Conservation (phyloP, 2,329 filamentous ascomycete genomes). For the Trichoderma pleuroti region DNA sequence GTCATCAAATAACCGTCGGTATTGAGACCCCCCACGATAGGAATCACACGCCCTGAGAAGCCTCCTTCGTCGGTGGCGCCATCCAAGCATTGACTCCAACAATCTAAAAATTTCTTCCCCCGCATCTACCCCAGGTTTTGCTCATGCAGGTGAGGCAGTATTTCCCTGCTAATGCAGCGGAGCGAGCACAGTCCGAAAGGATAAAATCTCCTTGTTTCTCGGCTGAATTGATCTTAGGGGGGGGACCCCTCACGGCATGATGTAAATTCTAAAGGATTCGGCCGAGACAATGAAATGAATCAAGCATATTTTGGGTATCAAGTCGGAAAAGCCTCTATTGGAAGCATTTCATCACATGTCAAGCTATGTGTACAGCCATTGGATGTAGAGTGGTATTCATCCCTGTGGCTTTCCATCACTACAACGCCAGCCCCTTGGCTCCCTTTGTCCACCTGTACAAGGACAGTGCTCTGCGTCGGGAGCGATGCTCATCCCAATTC, state of each 20-base stretch:
- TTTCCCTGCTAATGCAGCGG: neutral
- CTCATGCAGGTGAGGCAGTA: neutral
- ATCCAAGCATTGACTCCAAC: neutral
- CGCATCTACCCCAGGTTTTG: neutral
- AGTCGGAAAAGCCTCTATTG: neutral
- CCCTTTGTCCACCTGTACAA: slow-evolving; percentile 50
- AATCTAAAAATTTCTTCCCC: neutral
- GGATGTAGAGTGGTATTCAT: neutral
- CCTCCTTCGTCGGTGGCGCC: neutral
- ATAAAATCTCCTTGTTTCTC: neutral
- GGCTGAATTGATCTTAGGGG: neutral
- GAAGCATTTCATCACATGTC: neutral
- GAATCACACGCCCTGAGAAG: neutral
- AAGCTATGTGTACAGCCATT: neutral
- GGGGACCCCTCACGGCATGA: neutral
- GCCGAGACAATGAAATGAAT: neutral
- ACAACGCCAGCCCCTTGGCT: slow-evolving; percentile 34
- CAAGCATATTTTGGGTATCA: slow-evolving; percentile 1
- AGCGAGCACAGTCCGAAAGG: neutral
- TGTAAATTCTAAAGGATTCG: neutral
- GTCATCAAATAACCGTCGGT: slow-evolving; percentile 4
- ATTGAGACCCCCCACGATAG: neutral
- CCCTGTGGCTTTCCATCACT: neutral
- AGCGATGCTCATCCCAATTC: slow-evolving; percentile 43
- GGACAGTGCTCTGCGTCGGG: slow-evolving; percentile 47